Evolutionary conservation across 345 rosid genomes (phyloP).

Genomic region (Populus pruinosa): DNA sequence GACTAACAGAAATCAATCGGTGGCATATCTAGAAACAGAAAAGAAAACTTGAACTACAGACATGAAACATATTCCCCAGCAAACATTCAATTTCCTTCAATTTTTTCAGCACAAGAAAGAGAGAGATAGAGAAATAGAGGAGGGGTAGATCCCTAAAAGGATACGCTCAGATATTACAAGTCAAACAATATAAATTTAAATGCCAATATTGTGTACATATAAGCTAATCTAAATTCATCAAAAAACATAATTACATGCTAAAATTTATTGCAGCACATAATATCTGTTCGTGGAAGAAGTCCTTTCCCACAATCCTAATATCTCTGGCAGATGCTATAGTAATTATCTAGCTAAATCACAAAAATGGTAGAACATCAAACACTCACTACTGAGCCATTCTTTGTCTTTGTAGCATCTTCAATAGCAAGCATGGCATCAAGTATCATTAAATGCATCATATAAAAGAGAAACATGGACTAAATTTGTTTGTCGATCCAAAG

Average conservation of each 20-base stretch:
- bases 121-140: too few species aligned
- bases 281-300: background rate
- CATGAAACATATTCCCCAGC: background rate
- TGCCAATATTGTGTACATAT: background rate
- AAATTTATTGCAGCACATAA: background rate
- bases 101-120: too few species aligned
- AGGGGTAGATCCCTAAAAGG: background rate
- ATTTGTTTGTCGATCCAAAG: background rate
- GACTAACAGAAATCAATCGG: background rate
- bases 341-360: background rate
- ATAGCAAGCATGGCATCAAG: background rate
- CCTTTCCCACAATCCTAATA: background rate
- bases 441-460: background rate
- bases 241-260: background rate
- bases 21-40: conserved; percentile 18
- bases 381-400: background rate
- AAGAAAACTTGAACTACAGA: background rate
- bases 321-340: background rate
- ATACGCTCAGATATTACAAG: background rate
- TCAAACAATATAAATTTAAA: background rate
- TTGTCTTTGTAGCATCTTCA: background rate
- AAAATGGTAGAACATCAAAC: background rate
- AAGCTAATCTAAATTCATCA: background rate
- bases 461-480: background rate
- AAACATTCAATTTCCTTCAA: background rate